phyloP scores from a whole-genome alignment of 495 filamentous ascomycete species.

The Aspergillus mulundensis region DNA sequence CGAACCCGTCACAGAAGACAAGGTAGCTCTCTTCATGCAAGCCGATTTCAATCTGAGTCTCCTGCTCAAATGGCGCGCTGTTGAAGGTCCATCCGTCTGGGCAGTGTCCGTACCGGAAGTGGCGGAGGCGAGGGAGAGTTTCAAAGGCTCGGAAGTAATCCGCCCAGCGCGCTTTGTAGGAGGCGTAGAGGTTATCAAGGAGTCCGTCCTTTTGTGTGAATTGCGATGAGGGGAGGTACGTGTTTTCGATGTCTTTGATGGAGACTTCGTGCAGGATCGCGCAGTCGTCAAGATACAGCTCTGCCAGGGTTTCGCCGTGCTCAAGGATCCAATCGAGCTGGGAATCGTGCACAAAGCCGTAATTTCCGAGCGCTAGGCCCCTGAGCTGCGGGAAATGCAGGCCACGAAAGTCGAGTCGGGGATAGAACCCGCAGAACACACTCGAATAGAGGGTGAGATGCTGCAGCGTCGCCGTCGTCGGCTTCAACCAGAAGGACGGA shows the following conservation, averaged over 20 bases:
- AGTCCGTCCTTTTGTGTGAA: neutral
- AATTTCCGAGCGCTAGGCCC: slow-evolving; percentile 21
- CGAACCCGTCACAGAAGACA: slow-evolving; percentile 14
- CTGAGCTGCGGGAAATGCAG: slow-evolving; percentile 24
- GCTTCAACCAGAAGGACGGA: slow-evolving; percentile 23
- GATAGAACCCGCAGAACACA: slow-evolving; percentile 25
- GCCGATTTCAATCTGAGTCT: slow-evolving; percentile 7
- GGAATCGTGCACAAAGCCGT: slow-evolving; percentile 22
- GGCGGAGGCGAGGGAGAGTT: slow-evolving; percentile 14
- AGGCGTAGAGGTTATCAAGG: neutral
- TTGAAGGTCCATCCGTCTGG: neutral
- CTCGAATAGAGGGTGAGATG: slow-evolving; percentile 26
- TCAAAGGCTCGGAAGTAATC: slow-evolving; percentile 21
- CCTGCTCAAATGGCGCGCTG: slow-evolving; percentile 17
- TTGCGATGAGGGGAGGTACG: neutral
- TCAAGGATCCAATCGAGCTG: slow-evolving; percentile 27
- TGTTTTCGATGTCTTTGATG: neutral
- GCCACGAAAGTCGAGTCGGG: slow-evolving; percentile 10
- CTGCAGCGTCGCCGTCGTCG: slow-evolving; percentile 14
- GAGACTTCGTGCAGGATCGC: slow-evolving; percentile 14
- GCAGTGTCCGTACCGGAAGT: slow-evolving; percentile 18
- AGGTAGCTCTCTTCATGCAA: slow-evolving; percentile 16
- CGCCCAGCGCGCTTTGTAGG: slow-evolving; percentile 21
- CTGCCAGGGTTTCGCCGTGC: slow-evolving; percentile 16
- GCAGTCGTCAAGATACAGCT: slow-evolving; percentile 26